These are phyloP conservation scores for Botrytis fabae DNA, from an alignment of 2,329 filamentous ascomycete species.

Conservation along the genomic window DNA sequence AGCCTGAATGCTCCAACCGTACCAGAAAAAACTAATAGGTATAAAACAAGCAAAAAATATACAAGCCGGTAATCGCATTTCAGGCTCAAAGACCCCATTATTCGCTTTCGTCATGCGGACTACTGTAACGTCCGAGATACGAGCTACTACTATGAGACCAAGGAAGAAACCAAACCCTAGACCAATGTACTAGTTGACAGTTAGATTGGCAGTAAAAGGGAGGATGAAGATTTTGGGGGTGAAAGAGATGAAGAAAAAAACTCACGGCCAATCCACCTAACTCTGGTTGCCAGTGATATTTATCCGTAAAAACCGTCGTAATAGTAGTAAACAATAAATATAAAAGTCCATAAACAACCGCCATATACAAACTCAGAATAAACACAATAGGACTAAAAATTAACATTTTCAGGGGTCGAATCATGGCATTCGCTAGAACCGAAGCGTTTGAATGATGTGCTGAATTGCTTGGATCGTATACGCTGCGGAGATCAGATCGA, in stretches of 20 bases:
- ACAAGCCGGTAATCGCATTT: constrained; percentile 45
- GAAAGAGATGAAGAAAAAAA: neutral
- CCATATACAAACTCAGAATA: constrained; percentile 52
- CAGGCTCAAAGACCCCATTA: constrained; percentile 39
- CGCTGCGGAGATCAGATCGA: constrained; percentile 46
- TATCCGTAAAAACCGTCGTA: constrained; percentile 49
- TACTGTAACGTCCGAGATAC: constrained; percentile 48
- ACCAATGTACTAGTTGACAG: constrained; percentile 42
- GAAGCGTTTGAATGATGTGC: constrained; percentile 33
- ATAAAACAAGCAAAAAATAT: constrained; percentile 48
- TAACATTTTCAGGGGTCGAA: constrained; percentile 51
- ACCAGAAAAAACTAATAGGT: constrained; percentile 52
- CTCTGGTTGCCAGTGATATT: constrained; percentile 46
- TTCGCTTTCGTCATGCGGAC: constrained; percentile 50
- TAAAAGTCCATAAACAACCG: constrained; percentile 53
- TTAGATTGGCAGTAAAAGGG: neutral
- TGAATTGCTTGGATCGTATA: constrained; percentile 44
- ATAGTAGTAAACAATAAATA: constrained; percentile 52
- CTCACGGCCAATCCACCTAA: constrained; percentile 44
- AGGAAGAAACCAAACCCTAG: constrained; percentile 46
- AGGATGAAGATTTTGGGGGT: neutral
- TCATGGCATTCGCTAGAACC: constrained; percentile 45
- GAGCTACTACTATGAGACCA: constrained; percentile 46
- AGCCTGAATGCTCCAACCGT: constrained; percentile 50
- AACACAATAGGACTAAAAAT: constrained; percentile 44